Conservation (phyloP, 805 yeast genomes). For the Scheffersomyces stipitis region DNA sequence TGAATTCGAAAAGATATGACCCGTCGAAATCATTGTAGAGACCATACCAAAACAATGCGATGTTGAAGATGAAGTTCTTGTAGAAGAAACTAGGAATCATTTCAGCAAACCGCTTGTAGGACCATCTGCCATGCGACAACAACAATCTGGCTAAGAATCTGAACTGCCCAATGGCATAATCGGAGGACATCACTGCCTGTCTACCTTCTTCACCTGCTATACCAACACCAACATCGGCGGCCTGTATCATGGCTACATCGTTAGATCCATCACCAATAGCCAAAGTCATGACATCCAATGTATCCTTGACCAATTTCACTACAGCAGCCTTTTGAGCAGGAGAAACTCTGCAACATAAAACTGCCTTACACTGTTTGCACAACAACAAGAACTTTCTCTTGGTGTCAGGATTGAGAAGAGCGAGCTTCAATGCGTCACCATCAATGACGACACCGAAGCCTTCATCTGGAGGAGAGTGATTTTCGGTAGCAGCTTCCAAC, state of each 20-base stretch:
- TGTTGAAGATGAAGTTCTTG: conserved; percentile 71
- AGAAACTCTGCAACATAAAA: conserved; percentile 81
- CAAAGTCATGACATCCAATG: conserved; percentile 69
- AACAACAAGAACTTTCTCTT: conserved; percentile 60
- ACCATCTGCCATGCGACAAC: conserved; percentile 83
- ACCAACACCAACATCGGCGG: conserved; percentile 83
- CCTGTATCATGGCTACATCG: conserved; percentile 86
- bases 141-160: conserved; percentile 62
- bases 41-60: conserved; percentile 78
- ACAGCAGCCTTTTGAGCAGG: conserved; percentile 82
- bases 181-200: conserved; percentile 85
- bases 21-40: conserved; percentile 70
- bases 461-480: conserved; percentile 64
- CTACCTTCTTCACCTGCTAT: conserved; percentile 88
- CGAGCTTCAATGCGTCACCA: conserved; percentile 58
- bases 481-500: conserved; percentile 50
- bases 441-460: conserved; percentile 65
- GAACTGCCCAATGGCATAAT: conserved; percentile 81
- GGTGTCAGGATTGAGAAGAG: conserved; percentile 36
- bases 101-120: conserved; percentile 69
- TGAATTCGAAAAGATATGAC: conserved; percentile 72
- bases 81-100: conserved; percentile 79
- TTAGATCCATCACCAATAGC: conserved; percentile 88
- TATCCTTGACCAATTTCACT: conserved; percentile 62
- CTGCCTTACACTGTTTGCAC: conserved; percentile 74